Base-by-base conservation (phyloP, 1,284 basidiomycete genomes). In the Taiwanofungus camphoratus region DNA sequence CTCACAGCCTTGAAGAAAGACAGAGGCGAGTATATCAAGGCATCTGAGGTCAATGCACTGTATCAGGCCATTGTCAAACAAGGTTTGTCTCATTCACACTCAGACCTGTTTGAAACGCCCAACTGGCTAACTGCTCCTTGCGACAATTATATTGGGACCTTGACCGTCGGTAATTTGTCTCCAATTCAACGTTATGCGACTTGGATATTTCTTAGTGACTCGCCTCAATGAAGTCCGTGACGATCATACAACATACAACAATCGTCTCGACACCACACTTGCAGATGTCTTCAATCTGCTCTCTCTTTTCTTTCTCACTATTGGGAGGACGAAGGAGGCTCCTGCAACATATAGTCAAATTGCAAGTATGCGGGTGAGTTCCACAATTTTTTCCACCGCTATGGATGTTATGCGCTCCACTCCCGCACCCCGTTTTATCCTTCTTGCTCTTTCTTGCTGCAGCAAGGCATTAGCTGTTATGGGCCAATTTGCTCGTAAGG, bases 61-160 rank as follows among this genome's bases (percentile, higher is more conserved):
- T 98, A 98, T 73, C 89, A 92, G 55, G 79, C 86, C 5, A 90
- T 96, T 50, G 88, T 98, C 52, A 94, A 95, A 64, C 93, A 98
- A 77, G 87, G 93, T 91, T 36, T 34, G 70, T 58, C 40, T 31
- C 35, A n/a, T n/a, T n/a, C 21, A 8, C 20, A 3, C 23, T 30
- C 36, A 16, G 16, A 40, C 13, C 26, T 27, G 33, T 39, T 23
- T 30, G 15, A 27, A 30, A 29, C 30, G 38, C 24, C 13, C 21
- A 46, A 44, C 30, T 44, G 31, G 38, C 30, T 22, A 38, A 35
- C 43, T 36, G 13, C 13, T 34, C 9, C 7, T 16, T 8, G 7
- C 26, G 32, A 7, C 15, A 16, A 34, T 34, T 16, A 13, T 34
- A n/a, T n/a, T n/a, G n/a, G n/a, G n/a, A n/a, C n/a, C n/a, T n/a